phyloP scores from a whole-genome alignment of 768 basidiomycete species.

The Auriculariales sp. region DNA sequence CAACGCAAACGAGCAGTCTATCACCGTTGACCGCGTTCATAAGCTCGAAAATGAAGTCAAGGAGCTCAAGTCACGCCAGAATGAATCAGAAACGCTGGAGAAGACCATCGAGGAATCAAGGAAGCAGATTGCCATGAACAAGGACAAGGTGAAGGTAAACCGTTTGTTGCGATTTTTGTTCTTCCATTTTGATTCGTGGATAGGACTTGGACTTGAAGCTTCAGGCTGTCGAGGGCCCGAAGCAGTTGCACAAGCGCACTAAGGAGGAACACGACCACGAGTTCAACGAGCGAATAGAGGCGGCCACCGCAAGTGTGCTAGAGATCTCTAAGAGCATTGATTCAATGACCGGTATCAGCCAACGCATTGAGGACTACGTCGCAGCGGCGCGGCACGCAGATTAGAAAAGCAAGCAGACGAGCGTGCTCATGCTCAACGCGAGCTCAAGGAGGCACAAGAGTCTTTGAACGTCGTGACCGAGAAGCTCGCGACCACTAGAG shows the following conservation, averaged over 20 bases:
- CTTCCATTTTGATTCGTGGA: neutral
- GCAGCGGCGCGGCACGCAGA: conserved; percentile 38
- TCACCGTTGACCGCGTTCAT: conserved; percentile 19
- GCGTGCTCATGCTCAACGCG: conserved; percentile 32
- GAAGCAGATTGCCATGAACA: neutral
- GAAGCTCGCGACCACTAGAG: conserved; percentile 63
- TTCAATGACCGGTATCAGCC: conserved; percentile 25
- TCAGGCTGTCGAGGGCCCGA: neutral
- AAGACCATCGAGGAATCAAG: neutral
- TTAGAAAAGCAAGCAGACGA: conserved; percentile 44
- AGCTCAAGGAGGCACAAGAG: conserved; percentile 30
- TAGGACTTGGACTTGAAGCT: neutral
- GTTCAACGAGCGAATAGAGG: conserved; percentile 2
- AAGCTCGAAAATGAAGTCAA: conserved; percentile 43
- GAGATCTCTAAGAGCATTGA: conserved; percentile 5
- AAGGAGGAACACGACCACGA: neutral
- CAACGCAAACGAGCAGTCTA: conserved; percentile 23
- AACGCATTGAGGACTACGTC: conserved; percentile 47
- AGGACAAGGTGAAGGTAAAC: neutral
- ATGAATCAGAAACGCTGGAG: conserved; percentile 33
- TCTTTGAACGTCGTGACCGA: conserved; percentile 29
- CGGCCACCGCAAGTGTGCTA: neutral
- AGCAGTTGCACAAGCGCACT: neutral
- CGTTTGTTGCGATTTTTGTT: neutral
- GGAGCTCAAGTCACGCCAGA: conserved; percentile 49